Evolutionary conservation across 2,329 filamentous ascomycete genomes (phyloP).

Genomic region (Alternaria viburni): DNA sequence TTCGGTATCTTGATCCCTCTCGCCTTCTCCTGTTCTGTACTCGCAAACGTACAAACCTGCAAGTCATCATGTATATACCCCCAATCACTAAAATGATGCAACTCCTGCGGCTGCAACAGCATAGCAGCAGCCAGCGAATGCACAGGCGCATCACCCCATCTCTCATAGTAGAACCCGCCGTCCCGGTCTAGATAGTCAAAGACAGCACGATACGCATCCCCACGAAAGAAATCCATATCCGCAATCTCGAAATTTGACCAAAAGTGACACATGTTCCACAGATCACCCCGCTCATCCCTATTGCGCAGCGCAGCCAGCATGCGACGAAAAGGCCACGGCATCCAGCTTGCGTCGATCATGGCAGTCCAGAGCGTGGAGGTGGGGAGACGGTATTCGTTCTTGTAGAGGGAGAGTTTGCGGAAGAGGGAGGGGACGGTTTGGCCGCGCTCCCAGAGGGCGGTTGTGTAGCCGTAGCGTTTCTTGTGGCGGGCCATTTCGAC

Average conservation of each 20-base stretch:
- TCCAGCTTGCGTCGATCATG: conserved; percentile 18
- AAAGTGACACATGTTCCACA: conserved; percentile 96
- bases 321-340: conserved; percentile 23
- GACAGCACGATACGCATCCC: conserved; percentile 85
- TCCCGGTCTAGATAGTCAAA: conserved; percentile 74
- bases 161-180: conserved; percentile 22
- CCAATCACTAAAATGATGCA: conserved; percentile 98
- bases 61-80: conserved; percentile 70
- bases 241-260: conserved; percentile 98
- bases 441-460: conserved; percentile 93
- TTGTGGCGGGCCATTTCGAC: conserved; percentile 93
- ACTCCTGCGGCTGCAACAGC: conserved; percentile 82
- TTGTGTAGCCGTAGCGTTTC: conserved; percentile 97
- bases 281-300: conserved; percentile 78
- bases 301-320: conserved; percentile 28
- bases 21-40: conserved; percentile 6
- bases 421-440: conserved; percentile 73
- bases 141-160: conserved; percentile 92
- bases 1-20: conserved; percentile 1
- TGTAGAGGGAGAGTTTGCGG: conserved; percentile 23
- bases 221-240: conserved; percentile 88
- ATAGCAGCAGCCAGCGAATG: conserved; percentile 89
- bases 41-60: conserved; percentile 16
- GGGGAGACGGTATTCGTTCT: conserved; percentile 4
- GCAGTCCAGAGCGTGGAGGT: conserved; percentile 21